Evolutionary conservation across 2,329 filamentous ascomycete species (phyloP), one percentile per base, ranked within the genome.

Genomic region (Malbranchea zuffiana): DNA sequence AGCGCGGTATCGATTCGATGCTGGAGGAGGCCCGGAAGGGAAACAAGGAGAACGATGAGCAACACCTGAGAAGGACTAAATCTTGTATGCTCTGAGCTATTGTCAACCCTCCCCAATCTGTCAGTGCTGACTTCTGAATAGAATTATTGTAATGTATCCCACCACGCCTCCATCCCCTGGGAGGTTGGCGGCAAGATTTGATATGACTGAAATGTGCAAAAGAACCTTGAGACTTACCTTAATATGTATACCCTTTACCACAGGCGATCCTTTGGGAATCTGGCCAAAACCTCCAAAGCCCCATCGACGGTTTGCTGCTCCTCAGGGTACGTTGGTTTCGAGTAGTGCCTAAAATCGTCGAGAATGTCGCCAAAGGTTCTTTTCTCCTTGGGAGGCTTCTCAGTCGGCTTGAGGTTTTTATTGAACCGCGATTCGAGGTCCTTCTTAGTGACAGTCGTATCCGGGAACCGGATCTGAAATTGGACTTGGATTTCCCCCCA

Each of bases 1-100:
- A 85, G 39, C 75, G 82, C 51, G 90, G 90, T 40, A 93, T 98
- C 55, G 86, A 96, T 60, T 83, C 81, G 51, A 82, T 96, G 69
- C 67, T 98, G 7, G 83, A 87, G 5, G 90, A 96, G 51, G 88
- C 88, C 12, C 72, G 87, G 42, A 85, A 90, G 48, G 83, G 87
- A 53, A 87, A 84, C 51, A 83, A 78, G 51, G 90, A 96, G 48
- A 90, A 84, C 44, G 88, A 96, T 56, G 66, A 75, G 7, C 68
- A 80, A 46, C 74, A 82, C 50, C 67, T 82, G 65, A 61, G 52
- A 32, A 56, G 49, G 44, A n/a, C n/a, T n/a, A 52, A 41, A 40
- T 24, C 35, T 10, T 44, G 39, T 44, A 42, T 34, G 40, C 33
- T 31, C 20, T 26, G 25, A 26, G 6, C 15, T 27, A 40, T 19